Conservation (phyloP, 1,139 yeast genomes). For the Suhomyces anneliseae region DNA sequence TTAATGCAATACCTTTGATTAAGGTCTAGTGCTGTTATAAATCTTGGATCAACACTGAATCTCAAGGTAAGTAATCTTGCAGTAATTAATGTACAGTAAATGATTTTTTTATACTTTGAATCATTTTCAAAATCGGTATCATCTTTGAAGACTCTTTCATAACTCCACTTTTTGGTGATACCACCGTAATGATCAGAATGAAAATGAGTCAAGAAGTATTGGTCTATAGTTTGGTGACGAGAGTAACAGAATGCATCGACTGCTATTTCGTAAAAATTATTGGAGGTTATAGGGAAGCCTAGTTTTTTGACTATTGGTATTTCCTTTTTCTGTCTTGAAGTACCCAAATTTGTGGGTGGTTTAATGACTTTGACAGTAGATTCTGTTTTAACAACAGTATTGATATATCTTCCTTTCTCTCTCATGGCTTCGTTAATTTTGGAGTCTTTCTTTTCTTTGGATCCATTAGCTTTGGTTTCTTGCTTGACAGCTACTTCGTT, state of each 20-base stretch:
- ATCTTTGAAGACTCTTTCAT: slow-evolving; percentile 37
- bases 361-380: slow-evolving; percentile 16
- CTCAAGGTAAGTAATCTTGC: slow-evolving; percentile 53
- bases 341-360: slow-evolving; percentile 22
- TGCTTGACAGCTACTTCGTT: not conserved
- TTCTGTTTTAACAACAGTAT: slow-evolving; percentile 7
- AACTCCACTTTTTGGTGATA: slow-evolving; percentile 69
- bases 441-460: not conserved
- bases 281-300: slow-evolving; percentile 32
- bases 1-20: slow-evolving; percentile 37
- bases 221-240: slow-evolving; percentile 43
- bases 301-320: slow-evolving; percentile 60
- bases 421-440: not conserved
- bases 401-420: slow-evolving; percentile 16
- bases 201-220: slow-evolving; percentile 75
- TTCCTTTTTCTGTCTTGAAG: slow-evolving; percentile 29
- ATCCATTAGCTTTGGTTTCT: no score
- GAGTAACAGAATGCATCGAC: slow-evolving; percentile 71
- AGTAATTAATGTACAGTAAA: slow-evolving; percentile 74
- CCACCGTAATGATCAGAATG: slow-evolving; percentile 96
- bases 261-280: slow-evolving; percentile 36
- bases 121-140: slow-evolving; percentile 34
- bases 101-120: slow-evolving; percentile 42
- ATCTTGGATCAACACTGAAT: slow-evolving; percentile 56
- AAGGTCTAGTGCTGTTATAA: slow-evolving; percentile 48